Base-by-base conservation (phyloP, 2,329 filamentous ascomycete species). In the Fusarium phyllophilum region DNA sequence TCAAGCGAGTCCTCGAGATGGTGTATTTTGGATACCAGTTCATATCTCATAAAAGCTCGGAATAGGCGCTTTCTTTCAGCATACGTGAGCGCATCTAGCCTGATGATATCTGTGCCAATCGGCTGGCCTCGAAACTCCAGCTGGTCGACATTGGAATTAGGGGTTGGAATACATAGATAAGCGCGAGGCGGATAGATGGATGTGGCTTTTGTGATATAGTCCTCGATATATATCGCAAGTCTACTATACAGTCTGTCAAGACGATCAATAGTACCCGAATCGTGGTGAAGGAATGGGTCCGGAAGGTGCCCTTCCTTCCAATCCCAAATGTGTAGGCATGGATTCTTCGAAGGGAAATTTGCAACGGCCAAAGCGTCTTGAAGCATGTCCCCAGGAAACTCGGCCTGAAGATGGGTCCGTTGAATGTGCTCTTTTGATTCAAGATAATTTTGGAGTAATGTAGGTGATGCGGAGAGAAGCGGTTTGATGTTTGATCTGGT, bases 311-410 rank as follows among this genome's bases (percentile, higher is more conserved):
- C 26, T 11, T 48, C 0, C 11, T 14, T 17, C 45, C 45, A 48
- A 6, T 31, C 9, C 26, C 8, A 4, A 3, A 48, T 48, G 14
- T 48, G 45, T 6, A n/a, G 3, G 13, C 7, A 4, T n/a, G 0
- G 9, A 7, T 31, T n/a, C 26, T 48, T 9, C 20, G 10, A 31
- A 1, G 26, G 5, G 26, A 31, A 31, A n/a, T n/a, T 48, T 48
- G 26, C 26, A n/a, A 48, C 45, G 29, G 3, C 46, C 29, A 48
- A 7, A n/a, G 45, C 45, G 20, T 48, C 45, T n/a, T 31, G 45
- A 10, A 48, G 45, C 6, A 31, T 4, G 20, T 10, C 6, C 11
- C 26, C 45, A 6, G 29, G 11, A 9, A 31, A 3, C 29, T 49
- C 46, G 6, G 14, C 26, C 12, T 49, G 2, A 12, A 49, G 29